Percentiles rank a stretch among this genome's conserved stretches.
These are phyloP conservation scores for Xylaria sp. DNA, from an alignment of 2,329 filamentous ascomycete genomes.

Conservation along the genomic window DNA sequence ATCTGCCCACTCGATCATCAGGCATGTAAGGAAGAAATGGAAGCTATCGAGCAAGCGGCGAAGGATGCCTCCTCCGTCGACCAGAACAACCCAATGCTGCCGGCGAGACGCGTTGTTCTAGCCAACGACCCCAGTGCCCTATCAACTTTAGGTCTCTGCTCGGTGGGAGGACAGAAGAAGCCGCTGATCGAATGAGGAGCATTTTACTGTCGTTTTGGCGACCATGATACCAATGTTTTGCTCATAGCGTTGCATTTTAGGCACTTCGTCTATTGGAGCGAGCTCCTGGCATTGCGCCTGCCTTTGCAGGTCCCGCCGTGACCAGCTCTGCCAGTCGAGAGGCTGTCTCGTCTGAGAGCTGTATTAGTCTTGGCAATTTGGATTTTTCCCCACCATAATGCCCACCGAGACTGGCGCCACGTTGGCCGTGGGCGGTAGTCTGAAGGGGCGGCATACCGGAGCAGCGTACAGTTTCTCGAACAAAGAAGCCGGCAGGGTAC, in stretches of 20 bases:
- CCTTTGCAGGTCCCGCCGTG: neutral
- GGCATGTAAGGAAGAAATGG: constrained; percentile 97
- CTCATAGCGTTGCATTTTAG: neutral
- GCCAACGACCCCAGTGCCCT: constrained; percentile 71
- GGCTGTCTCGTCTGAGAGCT: neutral
- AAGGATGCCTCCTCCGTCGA: constrained; percentile 89
- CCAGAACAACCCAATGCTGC: constrained; percentile 89
- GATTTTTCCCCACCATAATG: neutral
- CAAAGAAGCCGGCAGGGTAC: neutral
- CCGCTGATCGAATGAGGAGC: constrained; percentile 62
- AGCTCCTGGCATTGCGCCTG: neutral
- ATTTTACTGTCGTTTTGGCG: neutral
- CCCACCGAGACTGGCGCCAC: too few relatives aligned
- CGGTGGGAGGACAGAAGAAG: constrained; percentile 66
- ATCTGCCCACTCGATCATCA: constrained; percentile 95
- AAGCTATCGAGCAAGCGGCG: constrained; percentile 93
- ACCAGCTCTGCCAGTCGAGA: neutral
- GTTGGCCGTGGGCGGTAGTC: neutral
- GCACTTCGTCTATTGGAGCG: neutral
- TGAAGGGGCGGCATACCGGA: neutral
- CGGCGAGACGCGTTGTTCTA: constrained; percentile 78
- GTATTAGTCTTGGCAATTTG: neutral
- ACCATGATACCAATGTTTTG: neutral
- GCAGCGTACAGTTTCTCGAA: neutral
- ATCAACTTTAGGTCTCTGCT: constrained; percentile 63